These are phyloP conservation scores for Castanopsis chinensis DNA, from an alignment of 306 rosid genomes.

Conservation along the genomic window DNA sequence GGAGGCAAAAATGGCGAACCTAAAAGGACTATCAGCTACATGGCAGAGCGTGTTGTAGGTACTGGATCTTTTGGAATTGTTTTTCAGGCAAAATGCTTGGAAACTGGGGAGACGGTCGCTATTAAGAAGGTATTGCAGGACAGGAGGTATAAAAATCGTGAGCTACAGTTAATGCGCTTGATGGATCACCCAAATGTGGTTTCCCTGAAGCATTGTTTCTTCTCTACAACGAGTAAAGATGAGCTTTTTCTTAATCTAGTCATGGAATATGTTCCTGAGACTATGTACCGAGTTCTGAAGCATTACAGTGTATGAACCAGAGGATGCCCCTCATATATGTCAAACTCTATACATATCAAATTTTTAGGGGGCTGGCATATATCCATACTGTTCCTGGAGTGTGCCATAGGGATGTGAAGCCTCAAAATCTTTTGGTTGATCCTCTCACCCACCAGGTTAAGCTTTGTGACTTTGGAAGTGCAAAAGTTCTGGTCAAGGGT, in stretches of 20 bases:
- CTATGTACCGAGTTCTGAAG: constrained; percentile 72
- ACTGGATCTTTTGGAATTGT: constrained; percentile 95
- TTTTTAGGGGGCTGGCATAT: constrained; percentile 91
- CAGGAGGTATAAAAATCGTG: constrained; percentile 85
- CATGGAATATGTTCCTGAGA: constrained; percentile 95
- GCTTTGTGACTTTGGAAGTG: constrained; percentile 97
- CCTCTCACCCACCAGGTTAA: constrained; percentile 92
- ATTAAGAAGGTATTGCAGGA: constrained; percentile 96
- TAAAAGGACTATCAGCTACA: constrained; percentile 91
- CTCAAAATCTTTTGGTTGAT: constrained; percentile 93
- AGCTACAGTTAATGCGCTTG: constrained; percentile 89
- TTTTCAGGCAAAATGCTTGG: constrained; percentile 94
- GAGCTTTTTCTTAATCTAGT: constrained; percentile 89
- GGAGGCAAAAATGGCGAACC: constrained; percentile 97
- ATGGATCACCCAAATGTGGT: constrained; percentile 94
- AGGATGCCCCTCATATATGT: constrained; percentile 92
- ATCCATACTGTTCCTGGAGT: constrained; percentile 90
- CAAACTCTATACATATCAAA: constrained; percentile 88
- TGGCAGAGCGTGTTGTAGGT: constrained; percentile 98
- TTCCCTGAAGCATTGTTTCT: constrained; percentile 82
- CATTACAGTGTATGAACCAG: constrained; percentile 79
- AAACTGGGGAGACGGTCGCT: constrained; percentile 82
- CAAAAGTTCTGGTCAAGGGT: constrained; percentile 85
- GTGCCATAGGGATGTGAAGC: constrained; percentile 92
- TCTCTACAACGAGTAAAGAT: constrained; percentile 79